These are phyloP conservation scores for Pisolithus thermaeus DNA, from an alignment of 1,284 basidiomycete species.

Conservation along the genomic window DNA sequence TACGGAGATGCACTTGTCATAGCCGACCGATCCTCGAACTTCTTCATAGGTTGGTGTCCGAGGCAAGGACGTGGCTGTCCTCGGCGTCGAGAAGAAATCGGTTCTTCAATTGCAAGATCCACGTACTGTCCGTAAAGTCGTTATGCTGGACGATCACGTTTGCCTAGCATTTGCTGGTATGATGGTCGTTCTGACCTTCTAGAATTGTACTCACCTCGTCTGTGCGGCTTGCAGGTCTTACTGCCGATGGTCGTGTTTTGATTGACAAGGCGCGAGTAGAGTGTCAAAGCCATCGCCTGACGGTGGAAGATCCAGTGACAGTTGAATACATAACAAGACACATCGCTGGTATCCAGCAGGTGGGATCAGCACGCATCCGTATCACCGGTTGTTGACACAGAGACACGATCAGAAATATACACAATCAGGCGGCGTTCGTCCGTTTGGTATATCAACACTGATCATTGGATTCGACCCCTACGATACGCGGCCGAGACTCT, in stretches of 20 bases:
- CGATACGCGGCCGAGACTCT: constrained; percentile 83
- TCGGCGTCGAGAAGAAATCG: constrained; percentile 99
- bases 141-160: constrained; percentile 97
- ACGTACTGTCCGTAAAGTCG: constrained; percentile 95
- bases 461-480: constrained; percentile 97
- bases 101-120: constrained; percentile 97
- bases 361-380: constrained; percentile 29
- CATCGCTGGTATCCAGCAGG: constrained; percentile 97
- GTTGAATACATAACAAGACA: constrained; percentile 98
- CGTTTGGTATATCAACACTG: constrained; percentile 96
- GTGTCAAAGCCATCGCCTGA: constrained; percentile 96
- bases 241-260: constrained; percentile 95
- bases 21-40: constrained; percentile 5
- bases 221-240: constrained; percentile 62
- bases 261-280: constrained; percentile 98
- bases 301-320: constrained; percentile 96
- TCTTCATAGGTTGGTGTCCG: constrained; percentile 82
- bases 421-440: constrained; percentile 97
- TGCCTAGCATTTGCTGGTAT: constrained; percentile 96
- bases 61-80: constrained; percentile 91
- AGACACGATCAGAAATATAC: constrained; percentile 75
- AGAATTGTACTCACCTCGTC: constrained; percentile 7
- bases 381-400: not conserved
- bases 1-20: constrained; percentile 35
- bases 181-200: constrained; percentile 15